Evolutionary conservation across 2,329 filamentous ascomycete species (phyloP).

Genomic region (Truncatella angustata): DNA sequence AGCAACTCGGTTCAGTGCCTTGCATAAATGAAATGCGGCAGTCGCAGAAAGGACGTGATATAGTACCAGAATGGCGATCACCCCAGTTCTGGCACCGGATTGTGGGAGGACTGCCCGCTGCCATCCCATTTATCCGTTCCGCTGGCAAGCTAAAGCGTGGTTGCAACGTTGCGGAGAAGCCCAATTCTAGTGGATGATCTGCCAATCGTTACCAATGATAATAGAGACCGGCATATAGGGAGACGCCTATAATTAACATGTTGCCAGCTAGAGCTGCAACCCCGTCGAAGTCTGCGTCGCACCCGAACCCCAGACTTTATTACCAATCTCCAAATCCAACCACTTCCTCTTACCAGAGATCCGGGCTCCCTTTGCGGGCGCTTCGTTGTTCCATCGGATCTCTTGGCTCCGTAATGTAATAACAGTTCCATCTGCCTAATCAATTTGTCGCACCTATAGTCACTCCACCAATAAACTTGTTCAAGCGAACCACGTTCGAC

Average conservation of each 20-base stretch:
- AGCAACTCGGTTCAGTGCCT: no score
- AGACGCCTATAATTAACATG: no score
- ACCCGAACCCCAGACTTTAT: no score
- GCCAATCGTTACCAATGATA: neutral
- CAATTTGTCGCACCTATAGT: constrained; percentile 6
- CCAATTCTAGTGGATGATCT: neutral
- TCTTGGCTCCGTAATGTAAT: constrained; percentile 5
- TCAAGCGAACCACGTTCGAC: no score
- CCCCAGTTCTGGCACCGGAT: neutral
- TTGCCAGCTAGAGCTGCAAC: no score
- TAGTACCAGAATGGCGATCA: neutral
- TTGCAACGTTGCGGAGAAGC: neutral
- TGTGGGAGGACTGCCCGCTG: neutral
- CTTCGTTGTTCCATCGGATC: neutral
- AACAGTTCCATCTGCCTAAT: constrained; percentile 1
- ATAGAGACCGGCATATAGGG: neutral
- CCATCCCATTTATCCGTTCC: neutral
- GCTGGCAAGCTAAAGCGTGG: neutral
- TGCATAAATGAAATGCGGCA: no score
- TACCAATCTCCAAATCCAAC: no score
- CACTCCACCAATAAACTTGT: neutral
- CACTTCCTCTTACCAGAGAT: no score
- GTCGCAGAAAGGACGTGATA: no score
- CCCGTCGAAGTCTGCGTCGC: no score
- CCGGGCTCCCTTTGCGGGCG: neutral